These are phyloP conservation scores for Mycena amicta DNA, from an alignment of 768 basidiomycete genomes.

Conservation along the genomic window DNA sequence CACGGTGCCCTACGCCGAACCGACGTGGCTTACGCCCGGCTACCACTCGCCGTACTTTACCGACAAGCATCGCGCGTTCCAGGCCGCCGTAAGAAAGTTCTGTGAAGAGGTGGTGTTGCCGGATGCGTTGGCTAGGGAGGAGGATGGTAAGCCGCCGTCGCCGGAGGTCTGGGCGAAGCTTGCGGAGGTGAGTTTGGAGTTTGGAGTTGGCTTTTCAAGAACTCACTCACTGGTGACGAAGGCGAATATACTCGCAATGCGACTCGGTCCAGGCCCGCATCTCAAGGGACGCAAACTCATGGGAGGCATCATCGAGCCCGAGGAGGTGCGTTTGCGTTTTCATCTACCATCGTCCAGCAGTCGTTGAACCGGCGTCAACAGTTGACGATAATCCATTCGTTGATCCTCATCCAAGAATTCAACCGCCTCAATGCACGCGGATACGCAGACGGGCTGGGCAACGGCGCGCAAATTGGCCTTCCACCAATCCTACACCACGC, in stretches of 20 bases:
- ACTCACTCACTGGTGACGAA: neutral
- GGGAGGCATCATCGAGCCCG: neutral
- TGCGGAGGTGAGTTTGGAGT: constrained; percentile 41
- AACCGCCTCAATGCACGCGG: constrained; percentile 49
- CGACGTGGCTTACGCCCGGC: constrained; percentile 55
- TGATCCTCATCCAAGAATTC: neutral
- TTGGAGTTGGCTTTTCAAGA: neutral
- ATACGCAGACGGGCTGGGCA: constrained; percentile 41
- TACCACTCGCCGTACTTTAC: constrained; percentile 26
- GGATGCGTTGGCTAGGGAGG: constrained; percentile 57
- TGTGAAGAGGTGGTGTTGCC: constrained; percentile 70
- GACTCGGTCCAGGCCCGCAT: neutral
- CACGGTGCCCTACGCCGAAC: constrained; percentile 77
- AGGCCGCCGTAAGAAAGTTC: constrained; percentile 67
- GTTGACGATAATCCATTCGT: neutral
- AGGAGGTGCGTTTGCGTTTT: neutral
- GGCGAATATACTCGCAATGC: constrained; percentile 19
- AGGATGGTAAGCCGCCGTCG: constrained; percentile 66
- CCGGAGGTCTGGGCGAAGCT: constrained; percentile 62
- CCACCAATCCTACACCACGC: constrained; percentile 45
- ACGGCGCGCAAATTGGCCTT: constrained; percentile 64
- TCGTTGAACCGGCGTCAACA: too few species aligned
- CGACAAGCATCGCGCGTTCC: constrained; percentile 67
- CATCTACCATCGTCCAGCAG: too few species aligned
- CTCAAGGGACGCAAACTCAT: neutral